Conservation (phyloP, 1,284 basidiomycete species). For the Trametes hirsuta region DNA sequence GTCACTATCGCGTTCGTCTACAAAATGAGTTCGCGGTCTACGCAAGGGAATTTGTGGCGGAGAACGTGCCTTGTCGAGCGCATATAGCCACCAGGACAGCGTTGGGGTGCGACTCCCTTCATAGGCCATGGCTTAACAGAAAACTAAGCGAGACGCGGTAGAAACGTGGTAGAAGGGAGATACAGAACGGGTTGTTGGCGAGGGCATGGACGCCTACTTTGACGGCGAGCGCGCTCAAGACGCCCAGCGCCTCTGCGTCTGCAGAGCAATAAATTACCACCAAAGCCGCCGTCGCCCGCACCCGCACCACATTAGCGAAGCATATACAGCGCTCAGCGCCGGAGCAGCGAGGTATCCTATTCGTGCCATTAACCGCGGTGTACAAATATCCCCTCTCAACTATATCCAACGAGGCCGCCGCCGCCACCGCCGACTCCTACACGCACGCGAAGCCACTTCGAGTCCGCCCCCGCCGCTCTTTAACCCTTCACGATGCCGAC, state of each 20-base stretch:
- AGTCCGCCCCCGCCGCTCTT: neutral
- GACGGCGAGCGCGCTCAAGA: too few relatives aligned
- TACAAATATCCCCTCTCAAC: neutral
- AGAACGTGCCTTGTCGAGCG: constrained; percentile 20
- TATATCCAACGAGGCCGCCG: neutral
- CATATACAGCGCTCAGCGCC: neutral
- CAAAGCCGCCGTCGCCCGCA: too few relatives aligned
- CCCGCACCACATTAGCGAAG: too few relatives aligned
- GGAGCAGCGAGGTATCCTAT: neutral
- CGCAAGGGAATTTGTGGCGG: neutral
- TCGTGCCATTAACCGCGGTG: neutral
- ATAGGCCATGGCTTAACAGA: neutral
- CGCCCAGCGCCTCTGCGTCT: too few relatives aligned
- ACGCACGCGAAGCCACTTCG: neutral
- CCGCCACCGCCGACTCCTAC: neutral
- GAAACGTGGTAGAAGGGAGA: too few relatives aligned
- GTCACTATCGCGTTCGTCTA: constrained; percentile 53
- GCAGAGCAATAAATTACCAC: too few relatives aligned
- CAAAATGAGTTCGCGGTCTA: neutral
- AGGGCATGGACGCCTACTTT: too few relatives aligned
- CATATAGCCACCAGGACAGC: constrained; percentile 21
- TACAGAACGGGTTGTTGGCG: too few relatives aligned
- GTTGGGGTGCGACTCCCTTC: neutral
- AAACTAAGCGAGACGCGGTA: too few relatives aligned
- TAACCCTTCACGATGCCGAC: constrained; percentile 48